Base-by-base conservation (phyloP, 2,329 filamentous ascomycete species). In the Colletotrichum tropicale region DNA sequence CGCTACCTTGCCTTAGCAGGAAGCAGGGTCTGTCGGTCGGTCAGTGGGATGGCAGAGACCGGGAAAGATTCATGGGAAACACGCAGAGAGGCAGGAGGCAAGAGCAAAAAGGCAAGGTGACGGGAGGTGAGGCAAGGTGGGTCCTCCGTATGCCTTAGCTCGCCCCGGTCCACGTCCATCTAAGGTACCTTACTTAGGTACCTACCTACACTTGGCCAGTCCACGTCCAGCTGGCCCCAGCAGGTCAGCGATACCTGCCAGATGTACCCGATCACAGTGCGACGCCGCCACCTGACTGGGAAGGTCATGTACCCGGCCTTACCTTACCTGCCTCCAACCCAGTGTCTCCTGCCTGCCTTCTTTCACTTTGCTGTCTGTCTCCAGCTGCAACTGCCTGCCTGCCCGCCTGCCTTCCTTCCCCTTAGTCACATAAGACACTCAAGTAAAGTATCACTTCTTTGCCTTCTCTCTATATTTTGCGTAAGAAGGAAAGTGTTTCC, bases 41-140 rank as follows among this genome's bases (percentile, higher is more conserved):
- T 26, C 43, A 26, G 66, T 58, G 58, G 43, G 58, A 74, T 60
- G 34, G 67, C 43, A 52, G 43, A 52, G 43, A 52, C 43, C n/a
- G n/a, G 43, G 43, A 52, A 56, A 66, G 34, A 48, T 60, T 66
- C 66, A 74, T 74, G 60, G 58, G 71, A 70, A 74, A 65, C 43
- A 48, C 43, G 43, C 10, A 52, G 43, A 21, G 43, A 52, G 43
- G 43, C 43, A 52, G 43, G 71, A 67, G 52, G 36, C 61, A 55
- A 55, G 64, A 66, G 48, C 15, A 18, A 48, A 26, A 21, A 36
- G 21, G 21, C 13, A 55, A 72, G 55, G 61, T 38, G 55, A 68
- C 30, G 48, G 48, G 55, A 70, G 67, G 36, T 61, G 67, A 62
- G 67, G 66, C 66, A 58, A 43, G 66, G 66, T 68, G 66, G 66